Conservation (phyloP, 805 yeast species). For the Komagataella ulmi region DNA sequence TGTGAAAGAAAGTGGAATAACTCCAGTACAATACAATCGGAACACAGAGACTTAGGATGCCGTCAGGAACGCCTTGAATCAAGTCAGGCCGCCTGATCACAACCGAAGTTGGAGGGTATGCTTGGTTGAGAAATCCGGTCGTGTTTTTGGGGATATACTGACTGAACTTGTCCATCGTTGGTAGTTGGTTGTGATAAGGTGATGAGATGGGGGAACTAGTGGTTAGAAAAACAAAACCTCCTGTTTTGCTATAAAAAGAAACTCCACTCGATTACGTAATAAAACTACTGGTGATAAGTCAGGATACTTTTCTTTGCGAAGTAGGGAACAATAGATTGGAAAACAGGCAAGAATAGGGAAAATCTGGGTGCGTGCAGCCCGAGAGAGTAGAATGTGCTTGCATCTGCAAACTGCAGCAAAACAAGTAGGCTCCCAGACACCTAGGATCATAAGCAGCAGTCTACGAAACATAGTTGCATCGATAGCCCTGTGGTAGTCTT, state of each 20-base stretch:
- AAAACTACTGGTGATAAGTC: background rate
- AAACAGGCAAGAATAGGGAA: background rate
- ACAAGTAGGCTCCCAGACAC: too few relatives aligned
- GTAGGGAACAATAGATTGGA: background rate
- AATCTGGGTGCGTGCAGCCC: background rate
- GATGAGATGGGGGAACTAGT: background rate
- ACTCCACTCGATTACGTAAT: background rate
- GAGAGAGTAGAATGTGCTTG: background rate
- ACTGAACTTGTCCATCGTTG: background rate
- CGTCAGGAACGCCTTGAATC: slow-evolving; percentile 56
- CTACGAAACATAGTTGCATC: too few relatives aligned
- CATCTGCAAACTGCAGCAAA: background rate
- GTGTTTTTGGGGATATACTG: slow-evolving; percentile 1
- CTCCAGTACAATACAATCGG: slow-evolving; percentile 84
- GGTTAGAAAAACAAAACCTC: background rate
- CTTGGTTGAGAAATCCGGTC: background rate
- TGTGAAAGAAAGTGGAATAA: slow-evolving; percentile 58
- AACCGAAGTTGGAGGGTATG: slow-evolving; percentile 1
- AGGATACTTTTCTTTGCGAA: background rate
- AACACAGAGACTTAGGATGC: slow-evolving; percentile 50
- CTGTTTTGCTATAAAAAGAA: background rate
- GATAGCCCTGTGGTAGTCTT: too few relatives aligned
- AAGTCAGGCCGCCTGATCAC: slow-evolving; percentile 25
- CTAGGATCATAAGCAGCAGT: too few relatives aligned
- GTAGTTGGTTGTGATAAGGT: background rate